Evolutionary conservation across 371 early-diverging fungal species (phyloP).

Genomic region (Rhizomucor pusillus): DNA sequence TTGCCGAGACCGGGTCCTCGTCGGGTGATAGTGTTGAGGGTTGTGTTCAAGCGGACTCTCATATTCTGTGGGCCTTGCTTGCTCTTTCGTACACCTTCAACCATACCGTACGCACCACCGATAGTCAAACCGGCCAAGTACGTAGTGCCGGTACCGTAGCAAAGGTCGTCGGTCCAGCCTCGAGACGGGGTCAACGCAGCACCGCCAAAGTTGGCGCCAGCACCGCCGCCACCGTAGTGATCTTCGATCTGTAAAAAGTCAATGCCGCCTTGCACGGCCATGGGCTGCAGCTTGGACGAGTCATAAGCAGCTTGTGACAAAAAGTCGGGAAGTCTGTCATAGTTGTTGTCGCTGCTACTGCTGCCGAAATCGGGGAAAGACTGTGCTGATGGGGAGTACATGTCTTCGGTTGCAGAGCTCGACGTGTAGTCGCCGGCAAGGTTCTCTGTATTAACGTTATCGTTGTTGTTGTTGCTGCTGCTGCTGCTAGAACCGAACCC

Average conservation of each 20-base stretch:
- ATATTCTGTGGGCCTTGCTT: constrained; percentile 50
- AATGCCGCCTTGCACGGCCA: constrained; percentile 58
- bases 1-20: constrained; percentile 88
- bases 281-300: constrained; percentile 55
- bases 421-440: constrained; percentile 6
- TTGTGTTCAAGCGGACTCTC: constrained; percentile 79
- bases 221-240: constrained; percentile 20
- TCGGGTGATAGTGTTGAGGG: constrained; percentile 81
- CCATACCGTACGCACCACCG: constrained; percentile 81
- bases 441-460: too few species aligned
- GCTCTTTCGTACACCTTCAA: constrained; percentile 72
- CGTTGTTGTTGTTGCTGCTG: constrained; percentile 3
- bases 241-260: constrained; percentile 62
- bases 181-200: constrained; percentile 66
- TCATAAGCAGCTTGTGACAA: constrained; percentile 50
- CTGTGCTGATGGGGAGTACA: constrained; percentile 30
- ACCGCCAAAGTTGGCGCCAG: constrained; percentile 31
- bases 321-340: constrained; percentile 57
- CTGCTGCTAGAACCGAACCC: constrained; percentile 23
- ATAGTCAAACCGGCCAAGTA: constrained; percentile 76
- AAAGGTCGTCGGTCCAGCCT: constrained; percentile 81
- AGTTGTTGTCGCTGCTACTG: constrained; percentile 29
- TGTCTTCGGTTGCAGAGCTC: constrained; percentile 15
- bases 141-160: constrained; percentile 84
- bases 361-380: constrained; percentile 1